Conservation (phyloP, 352 stramenopile species). For the Phytopythium mirpurense region DNA sequence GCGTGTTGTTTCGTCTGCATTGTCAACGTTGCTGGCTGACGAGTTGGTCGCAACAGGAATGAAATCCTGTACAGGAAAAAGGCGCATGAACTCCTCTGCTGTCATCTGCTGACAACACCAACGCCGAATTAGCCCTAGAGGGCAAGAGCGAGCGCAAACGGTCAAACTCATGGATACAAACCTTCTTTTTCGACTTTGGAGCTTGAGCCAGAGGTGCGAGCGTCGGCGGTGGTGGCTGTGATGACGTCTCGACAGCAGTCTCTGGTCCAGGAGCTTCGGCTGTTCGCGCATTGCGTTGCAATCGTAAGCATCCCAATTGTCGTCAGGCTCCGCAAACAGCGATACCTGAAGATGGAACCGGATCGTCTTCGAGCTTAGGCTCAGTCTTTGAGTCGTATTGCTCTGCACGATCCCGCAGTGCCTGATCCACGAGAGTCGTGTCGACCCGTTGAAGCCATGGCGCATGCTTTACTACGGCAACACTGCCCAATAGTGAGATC, state of each 20-base stretch:
- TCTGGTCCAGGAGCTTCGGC: neutral
- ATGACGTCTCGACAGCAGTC: neutral
- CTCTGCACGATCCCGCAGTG: constrained; percentile 19
- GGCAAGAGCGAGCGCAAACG: neutral
- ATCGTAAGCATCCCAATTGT: neutral
- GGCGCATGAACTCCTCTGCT: constrained; percentile 53
- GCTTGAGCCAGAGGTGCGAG: neutral
- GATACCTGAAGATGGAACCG: neutral
- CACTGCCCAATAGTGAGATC: constrained; percentile 8
- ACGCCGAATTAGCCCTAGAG: too few relatives aligned
- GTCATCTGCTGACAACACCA: constrained; percentile 37
- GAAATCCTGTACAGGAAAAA: constrained; percentile 70
- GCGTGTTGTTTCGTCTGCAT: neutral
- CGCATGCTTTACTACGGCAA: constrained; percentile 27
- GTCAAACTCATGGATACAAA: neutral
- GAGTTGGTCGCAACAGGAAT: constrained; percentile 29
- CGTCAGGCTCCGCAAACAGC: neutral
- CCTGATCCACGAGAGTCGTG: constrained; percentile 31
- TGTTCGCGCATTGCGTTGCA: neutral
- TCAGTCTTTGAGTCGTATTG: neutral
- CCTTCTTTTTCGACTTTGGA: neutral
- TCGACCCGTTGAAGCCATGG: constrained; percentile 54
- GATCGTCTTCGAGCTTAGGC: neutral
- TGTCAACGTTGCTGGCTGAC: neutral
- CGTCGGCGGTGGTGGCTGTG: neutral